phyloP scores from a whole-genome alignment of 106 monocot species.

The Platanthera guangdongensis region DNA sequence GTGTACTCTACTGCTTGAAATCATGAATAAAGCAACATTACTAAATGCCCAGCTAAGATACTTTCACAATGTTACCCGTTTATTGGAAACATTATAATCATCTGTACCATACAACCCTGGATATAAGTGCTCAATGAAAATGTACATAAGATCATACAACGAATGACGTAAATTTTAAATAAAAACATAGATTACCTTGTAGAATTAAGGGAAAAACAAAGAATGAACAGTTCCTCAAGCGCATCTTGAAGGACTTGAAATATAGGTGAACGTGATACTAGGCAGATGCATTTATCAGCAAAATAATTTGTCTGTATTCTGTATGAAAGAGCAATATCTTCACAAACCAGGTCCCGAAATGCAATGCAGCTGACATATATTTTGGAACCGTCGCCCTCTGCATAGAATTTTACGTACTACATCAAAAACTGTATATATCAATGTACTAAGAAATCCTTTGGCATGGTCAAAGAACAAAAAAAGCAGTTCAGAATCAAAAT shows the following conservation, averaged over 20 bases:
- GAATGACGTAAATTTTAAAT: neutral
- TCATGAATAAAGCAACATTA: neutral
- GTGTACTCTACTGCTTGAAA: neutral
- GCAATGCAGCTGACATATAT: constrained; percentile 97
- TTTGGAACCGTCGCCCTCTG: constrained; percentile 99
- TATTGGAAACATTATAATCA: neutral
- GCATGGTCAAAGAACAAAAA: neutral
- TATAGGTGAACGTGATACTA: constrained; percentile 86
- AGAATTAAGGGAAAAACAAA: constrained; percentile 82
- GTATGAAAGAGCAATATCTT: constrained; percentile 80
- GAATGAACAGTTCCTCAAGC: constrained; percentile 75
- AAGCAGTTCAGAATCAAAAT: constrained; percentile 1
- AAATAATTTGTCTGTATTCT: constrained; percentile 61
- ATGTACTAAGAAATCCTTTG: neutral
- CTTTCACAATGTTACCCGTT: neutral
- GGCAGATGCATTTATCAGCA: constrained; percentile 98
- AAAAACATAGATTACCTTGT: constrained; percentile 48
- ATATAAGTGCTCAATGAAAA: neutral
- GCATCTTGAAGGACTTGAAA: constrained; percentile 82
- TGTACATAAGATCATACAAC: neutral
- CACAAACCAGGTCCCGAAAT: constrained; percentile 90
- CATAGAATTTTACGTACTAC: constrained; percentile 14
- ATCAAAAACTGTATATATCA: constrained; percentile 1
- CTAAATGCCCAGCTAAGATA: neutral
- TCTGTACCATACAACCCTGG: neutral